A percentile compares a stretch with the other conserved stretches of the same genome.
Conservation (phyloP, 2,329 filamentous ascomycete genomes). For the Metarhizium robertsii region DNA sequence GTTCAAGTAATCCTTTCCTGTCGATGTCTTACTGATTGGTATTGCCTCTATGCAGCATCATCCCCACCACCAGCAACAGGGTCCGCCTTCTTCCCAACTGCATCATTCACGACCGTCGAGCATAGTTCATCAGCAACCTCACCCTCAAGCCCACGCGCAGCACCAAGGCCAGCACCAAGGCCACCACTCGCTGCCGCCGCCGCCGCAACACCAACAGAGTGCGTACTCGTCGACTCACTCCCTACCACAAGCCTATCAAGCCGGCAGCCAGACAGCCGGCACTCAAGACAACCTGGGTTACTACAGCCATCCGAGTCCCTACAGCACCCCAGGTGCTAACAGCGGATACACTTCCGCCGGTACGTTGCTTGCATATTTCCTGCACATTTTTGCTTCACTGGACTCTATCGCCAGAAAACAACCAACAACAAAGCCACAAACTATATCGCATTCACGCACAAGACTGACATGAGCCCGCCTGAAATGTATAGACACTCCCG, state of each 20-base stretch:
- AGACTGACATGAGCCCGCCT: constrained; percentile 10
- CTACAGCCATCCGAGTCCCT: constrained; percentile 69
- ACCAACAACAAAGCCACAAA: neutral
- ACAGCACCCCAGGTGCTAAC: constrained; percentile 72
- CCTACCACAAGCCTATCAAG: constrained; percentile 57
- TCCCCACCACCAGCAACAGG: constrained; percentile 63
- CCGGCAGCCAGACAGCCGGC: constrained; percentile 51
- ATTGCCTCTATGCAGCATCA: constrained; percentile 64
- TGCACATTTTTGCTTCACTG: neutral
- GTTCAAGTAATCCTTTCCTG: constrained; percentile 25
- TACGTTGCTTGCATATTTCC: constrained; percentile 35
- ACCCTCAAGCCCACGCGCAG: constrained; percentile 20
- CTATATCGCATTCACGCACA: neutral
- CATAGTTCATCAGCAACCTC: constrained; percentile 58
- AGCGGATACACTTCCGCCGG: constrained; percentile 83
- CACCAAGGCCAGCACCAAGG: constrained; percentile 57
- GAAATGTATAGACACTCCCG: constrained; percentile 40
- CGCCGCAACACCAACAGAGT: constrained; percentile 50
- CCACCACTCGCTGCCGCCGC: constrained; percentile 8
- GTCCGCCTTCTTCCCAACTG: constrained; percentile 55
- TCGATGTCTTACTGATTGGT: constrained; percentile 45
- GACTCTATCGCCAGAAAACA: too few species aligned
- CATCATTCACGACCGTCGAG: constrained; percentile 64
- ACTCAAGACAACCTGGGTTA: constrained; percentile 62
- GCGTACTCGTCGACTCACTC: constrained; percentile 62